These are phyloP conservation scores for Termitomyces eurrhizus DNA, from an alignment of 768 basidiomycete species.

Conservation along the genomic window DNA sequence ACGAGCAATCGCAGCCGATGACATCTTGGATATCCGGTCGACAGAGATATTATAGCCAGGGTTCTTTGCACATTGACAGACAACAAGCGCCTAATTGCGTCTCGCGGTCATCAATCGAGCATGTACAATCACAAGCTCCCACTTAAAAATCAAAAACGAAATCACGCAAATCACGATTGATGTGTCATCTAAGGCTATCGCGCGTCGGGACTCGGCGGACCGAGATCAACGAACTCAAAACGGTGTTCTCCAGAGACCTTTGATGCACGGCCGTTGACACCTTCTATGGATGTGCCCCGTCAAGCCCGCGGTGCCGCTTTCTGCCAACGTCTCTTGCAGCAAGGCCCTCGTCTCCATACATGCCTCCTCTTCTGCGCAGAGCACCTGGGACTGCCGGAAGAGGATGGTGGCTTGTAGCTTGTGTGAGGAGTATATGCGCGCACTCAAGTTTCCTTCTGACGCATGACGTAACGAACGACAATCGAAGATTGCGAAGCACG, in stretches of 20 bases:
- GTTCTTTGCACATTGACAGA: not conserved
- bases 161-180: not conserved
- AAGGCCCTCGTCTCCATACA: not conserved
- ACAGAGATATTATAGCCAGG: not conserved
- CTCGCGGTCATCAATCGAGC: not conserved
- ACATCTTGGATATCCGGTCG: not conserved
- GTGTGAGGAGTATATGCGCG: not conserved
- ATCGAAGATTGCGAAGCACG: not conserved
- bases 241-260: constrained; percentile 6
- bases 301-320: not conserved
- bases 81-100: not conserved
- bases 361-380: not conserved
- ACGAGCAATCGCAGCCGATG: not conserved
- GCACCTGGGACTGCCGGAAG: not conserved
- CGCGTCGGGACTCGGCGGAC: not conserved
- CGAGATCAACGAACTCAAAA: not conserved
- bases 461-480: not conserved
- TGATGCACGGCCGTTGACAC: constrained; percentile 12
- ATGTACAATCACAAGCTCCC: not conserved
- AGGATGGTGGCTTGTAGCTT: not conserved
- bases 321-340: not conserved
- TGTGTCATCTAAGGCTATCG: not conserved
- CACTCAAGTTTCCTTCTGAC: not conserved
- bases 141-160: not conserved
- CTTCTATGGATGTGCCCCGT: not conserved